Evolutionary conservation across 169 alveolate species (phyloP).

Genomic region (Eimeria zaria): DNA sequence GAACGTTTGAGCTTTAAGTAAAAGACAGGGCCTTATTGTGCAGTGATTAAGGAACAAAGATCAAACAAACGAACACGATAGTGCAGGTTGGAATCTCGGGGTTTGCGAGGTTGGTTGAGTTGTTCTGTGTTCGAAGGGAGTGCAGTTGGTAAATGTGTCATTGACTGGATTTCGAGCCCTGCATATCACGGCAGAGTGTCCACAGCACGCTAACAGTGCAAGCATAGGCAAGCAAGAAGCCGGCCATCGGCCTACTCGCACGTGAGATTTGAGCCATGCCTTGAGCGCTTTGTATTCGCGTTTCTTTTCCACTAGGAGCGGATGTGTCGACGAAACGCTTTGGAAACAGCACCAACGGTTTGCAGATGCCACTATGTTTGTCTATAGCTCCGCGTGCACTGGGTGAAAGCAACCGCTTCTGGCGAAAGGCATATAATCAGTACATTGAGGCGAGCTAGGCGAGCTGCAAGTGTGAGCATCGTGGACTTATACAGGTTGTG

Average conservation of each 20-base stretch:
- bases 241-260: not conserved
- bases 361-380: not conserved
- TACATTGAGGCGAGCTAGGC: too few species aligned
- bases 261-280: not conserved
- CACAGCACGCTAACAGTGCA: not conserved
- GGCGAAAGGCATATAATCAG: not conserved
- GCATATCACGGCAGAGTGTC: not conserved
- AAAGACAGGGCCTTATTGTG: too few species aligned
- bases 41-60: too few species aligned
- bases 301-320: not conserved
- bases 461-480: too few species aligned
- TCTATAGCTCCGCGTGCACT: not conserved
- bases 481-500: too few species aligned
- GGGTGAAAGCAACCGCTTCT: too few species aligned
- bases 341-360: not conserved
- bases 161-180: not conserved
- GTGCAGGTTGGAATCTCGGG: not conserved
- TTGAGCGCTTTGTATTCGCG: not conserved
- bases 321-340: not conserved
- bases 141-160: not conserved
- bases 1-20: too few species aligned
- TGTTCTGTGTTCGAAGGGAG: not conserved
- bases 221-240: not conserved
- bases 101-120: not conserved
- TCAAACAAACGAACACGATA: not conserved